phyloP scores from a whole-genome alignment of 352 stramenopile species.

The Aphanomyces astaci region DNA sequence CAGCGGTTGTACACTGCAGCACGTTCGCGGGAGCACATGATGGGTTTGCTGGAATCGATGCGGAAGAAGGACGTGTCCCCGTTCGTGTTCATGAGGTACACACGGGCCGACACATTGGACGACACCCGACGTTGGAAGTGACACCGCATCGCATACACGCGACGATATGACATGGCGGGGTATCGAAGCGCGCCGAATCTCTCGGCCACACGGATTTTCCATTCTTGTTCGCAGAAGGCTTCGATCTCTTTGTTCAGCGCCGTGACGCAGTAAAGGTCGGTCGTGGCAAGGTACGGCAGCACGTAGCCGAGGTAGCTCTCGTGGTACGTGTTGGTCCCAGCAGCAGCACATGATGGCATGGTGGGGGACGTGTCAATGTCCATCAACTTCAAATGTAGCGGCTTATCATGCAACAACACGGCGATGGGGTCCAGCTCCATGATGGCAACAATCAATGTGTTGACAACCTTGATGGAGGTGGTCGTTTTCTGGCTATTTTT shows the following conservation, averaged over 20 bases:
- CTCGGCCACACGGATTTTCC: constrained; percentile 5
- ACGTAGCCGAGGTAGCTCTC: constrained; percentile 19
- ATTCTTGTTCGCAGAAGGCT: constrained; percentile 20
- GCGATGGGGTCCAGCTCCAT: neutral
- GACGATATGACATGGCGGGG: neutral
- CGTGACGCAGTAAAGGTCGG: constrained; percentile 6
- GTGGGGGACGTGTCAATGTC: neutral
- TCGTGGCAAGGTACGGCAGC: constrained; percentile 7
- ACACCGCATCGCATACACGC: constrained; percentile 33
- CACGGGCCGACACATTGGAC: constrained; percentile 45
- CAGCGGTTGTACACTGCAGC: constrained; percentile 76
- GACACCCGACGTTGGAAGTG: constrained; percentile 55
- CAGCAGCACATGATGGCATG: neutral
- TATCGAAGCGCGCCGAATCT: constrained; percentile 6
- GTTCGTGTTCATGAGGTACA: constrained; percentile 78
- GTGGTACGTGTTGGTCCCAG: neutral
- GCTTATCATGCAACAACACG: neutral
- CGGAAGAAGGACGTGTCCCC: constrained; percentile 65
- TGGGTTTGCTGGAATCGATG: constrained; percentile 38
- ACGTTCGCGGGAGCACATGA: constrained; percentile 73
- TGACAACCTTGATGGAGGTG: neutral
- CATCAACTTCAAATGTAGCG: neutral
- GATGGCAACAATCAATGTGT: neutral
- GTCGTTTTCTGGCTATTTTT: constrained; percentile 15
- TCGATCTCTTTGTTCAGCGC: constrained; percentile 20